Base-by-base conservation (phyloP, 805 yeast species). In the Starmerella roubikii region DNA sequence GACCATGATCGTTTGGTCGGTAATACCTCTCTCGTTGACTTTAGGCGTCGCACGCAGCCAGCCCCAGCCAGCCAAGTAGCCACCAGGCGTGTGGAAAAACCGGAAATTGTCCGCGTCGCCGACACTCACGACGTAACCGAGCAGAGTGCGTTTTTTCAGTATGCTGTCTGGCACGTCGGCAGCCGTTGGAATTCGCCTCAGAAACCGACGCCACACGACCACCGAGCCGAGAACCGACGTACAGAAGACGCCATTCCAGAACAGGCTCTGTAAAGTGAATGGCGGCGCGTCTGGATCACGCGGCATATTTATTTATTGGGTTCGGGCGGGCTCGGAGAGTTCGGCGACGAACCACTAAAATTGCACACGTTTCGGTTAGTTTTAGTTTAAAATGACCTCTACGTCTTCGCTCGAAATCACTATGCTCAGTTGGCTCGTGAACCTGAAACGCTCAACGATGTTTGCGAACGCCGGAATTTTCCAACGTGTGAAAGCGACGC, bases 31-130 rank as follows among this genome's bases (percentile, higher is more conserved):
- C 51, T 40, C 56, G 51, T 69, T 69, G 5, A 68, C 58, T 10
- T 61, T 57, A 0, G 97, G 97, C 0, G 73, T 64, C 11, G 57
- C 48, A 25, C 98, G 62, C 19, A 82, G 54, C 94, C 94, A 82
- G 11, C 93, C 86, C 98, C 98, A 91, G 0, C 98, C 98, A 2
- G 78, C 72, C 1, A 76, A 51, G 0, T 67, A 44, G 0, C 98
- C 97, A 3, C 97, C 97, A 0, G 98, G 98, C 0, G 93, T 75
- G 56, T 91, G 98, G 54, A 67, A 91, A 47, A 91, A 72, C 43
- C 86, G 80, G 59, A 91, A 88, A 57, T 88, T 88, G 56, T 91
- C 98, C 13, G 94, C 95, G 57, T 86, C 97, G 0, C 95, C 95
- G 0, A 86, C 97, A 2, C 91, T 66, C 0, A 94, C 80, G 3